Evolutionary conservation across 1,284 basidiomycete genomes (phyloP).

Genomic region (Vanrija humicola): DNA sequence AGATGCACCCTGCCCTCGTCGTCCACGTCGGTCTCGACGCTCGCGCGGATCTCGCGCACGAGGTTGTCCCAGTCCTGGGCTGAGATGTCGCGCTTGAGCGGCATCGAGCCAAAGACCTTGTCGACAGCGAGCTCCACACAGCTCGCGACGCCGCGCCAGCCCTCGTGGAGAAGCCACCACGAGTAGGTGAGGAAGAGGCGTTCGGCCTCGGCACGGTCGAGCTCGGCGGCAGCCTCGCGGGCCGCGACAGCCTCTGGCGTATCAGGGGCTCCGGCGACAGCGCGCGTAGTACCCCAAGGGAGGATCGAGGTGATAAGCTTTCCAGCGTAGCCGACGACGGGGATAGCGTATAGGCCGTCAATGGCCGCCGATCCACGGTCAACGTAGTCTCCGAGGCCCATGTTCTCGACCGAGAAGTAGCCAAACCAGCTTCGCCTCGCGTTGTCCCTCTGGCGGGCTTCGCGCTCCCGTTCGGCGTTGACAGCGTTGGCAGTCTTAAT

Average conservation of each 20-base stretch:
- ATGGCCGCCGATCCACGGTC: conserved; percentile 11
- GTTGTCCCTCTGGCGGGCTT: conserved; percentile 1
- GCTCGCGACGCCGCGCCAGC: conserved; percentile 38
- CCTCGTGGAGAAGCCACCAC: conserved; percentile 49
- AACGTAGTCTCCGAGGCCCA: conserved; percentile 33
- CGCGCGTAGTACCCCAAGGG: conserved; percentile 13
- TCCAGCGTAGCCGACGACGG: not conserved
- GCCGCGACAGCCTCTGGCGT: conserved; percentile 2
- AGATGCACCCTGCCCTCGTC: conserved; percentile 9
- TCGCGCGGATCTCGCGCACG: conserved; percentile 38
- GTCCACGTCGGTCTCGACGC: conserved; percentile 32
- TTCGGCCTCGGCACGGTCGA: conserved; percentile 35
- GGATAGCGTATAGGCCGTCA: no score
- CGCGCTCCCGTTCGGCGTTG: conserved; percentile 1
- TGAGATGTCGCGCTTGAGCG: conserved; percentile 42
- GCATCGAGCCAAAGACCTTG: conserved; percentile 39
- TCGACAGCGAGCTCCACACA: conserved; percentile 38
- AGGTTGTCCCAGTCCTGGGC: conserved; percentile 37
- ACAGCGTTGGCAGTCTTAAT: conserved; percentile 21
- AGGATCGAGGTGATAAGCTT: conserved; percentile 5
- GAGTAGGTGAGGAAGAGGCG: conserved; percentile 45
- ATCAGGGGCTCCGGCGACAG: not conserved
- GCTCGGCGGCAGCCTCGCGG: conserved; percentile 18
- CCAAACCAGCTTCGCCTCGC: conserved; percentile 7
- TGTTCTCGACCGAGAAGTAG: conserved; percentile 30